Evolutionary conservation across 257 asterid genomes (phyloP), one percentile per base, ranked within the genome.

Genomic region (Penstemon barbatus): DNA sequence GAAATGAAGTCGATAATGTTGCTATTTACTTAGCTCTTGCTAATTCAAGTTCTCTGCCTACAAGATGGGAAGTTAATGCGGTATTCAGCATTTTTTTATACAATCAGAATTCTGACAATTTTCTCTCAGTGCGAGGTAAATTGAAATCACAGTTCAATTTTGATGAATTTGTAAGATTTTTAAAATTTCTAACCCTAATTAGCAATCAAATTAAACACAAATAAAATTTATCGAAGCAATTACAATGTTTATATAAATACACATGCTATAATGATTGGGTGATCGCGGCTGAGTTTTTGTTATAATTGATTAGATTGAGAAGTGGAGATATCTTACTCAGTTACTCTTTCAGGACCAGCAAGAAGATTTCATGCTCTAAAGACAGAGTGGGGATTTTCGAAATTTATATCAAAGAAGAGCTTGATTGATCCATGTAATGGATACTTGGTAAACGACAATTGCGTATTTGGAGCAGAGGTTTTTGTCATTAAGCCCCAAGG

Each of bases 341-440:
- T 15, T 15, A 15, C 4, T 9, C 40, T 25, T 37, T 4, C 67
- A 45, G 77, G 57, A 42, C 42, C 42, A 66, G 43, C 15, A 3
- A 40, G 44, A 10, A 57, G 70, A 0, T 67, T 67, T 42, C 52
- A 74, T 54, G 4, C 40, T 19, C 4, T 60, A 13, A 74, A 67
- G 33, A 38, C 57, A 4, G 44, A 37, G 7, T 67, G 73, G 69
- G 74, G 78, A 7, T 48, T 74, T 42, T 33, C 63, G 42, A 41
- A 74, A 18, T 66, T 67, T 60, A 18, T 74, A 8, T n/a, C 54
- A 7, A 57, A n/a, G 38, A 10, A 54, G 4, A 38, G 15, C 18
- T 74, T 74, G 18, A 53, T n/a, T 5, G 40, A 74, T 18, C 59
- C 70, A 37, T 43, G 54, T 8, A 74, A 44, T 15, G 70, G 78